A percentile compares a stretch with the other conserved stretches of the same genome.
Conservation (phyloP, 768 basidiomycete species). For the Albatrellus ellisii region DNA sequence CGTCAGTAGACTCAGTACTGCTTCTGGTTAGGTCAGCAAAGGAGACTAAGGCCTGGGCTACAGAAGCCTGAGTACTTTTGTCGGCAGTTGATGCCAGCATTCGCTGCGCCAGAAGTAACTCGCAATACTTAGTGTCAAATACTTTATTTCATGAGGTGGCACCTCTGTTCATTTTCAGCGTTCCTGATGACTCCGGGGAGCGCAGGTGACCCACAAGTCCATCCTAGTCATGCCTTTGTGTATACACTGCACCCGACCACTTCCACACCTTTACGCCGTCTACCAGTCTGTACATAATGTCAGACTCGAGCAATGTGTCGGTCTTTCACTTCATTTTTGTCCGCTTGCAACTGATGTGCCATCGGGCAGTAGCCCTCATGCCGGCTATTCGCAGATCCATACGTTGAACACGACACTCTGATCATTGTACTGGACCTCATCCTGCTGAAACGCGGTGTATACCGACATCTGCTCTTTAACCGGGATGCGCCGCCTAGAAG, state of each 20-base stretch:
- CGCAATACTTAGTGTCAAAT: no score
- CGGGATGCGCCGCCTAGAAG: constrained; percentile 53
- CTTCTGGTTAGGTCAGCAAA: no score
- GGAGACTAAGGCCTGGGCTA: no score
- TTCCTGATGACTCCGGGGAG: no score
- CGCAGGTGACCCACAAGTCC: no score
- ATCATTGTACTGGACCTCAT: constrained; percentile 70
- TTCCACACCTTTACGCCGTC: constrained; percentile 64
- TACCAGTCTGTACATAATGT: constrained; percentile 72
- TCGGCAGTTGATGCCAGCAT: no score
- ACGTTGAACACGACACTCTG: constrained; percentile 72
- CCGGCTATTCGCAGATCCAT: constrained; percentile 67
- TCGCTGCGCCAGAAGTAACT: no score
- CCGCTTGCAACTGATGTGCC: constrained; percentile 9
- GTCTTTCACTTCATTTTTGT: constrained; percentile 19
- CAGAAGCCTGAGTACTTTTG: no score
- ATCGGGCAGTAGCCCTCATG: constrained; percentile 36
- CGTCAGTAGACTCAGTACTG: no score
- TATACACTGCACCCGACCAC: constrained; percentile 55
- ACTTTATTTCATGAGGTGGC: no score
- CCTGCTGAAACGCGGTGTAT: constrained; percentile 70
- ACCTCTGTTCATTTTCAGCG: no score
- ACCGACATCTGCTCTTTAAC: constrained; percentile 73
- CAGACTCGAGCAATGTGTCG: constrained; percentile 72
- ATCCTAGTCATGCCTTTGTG: constrained; percentile 86